Evolutionary conservation across 306 rosid species (phyloP).

Genomic region (Betula pendula): DNA sequence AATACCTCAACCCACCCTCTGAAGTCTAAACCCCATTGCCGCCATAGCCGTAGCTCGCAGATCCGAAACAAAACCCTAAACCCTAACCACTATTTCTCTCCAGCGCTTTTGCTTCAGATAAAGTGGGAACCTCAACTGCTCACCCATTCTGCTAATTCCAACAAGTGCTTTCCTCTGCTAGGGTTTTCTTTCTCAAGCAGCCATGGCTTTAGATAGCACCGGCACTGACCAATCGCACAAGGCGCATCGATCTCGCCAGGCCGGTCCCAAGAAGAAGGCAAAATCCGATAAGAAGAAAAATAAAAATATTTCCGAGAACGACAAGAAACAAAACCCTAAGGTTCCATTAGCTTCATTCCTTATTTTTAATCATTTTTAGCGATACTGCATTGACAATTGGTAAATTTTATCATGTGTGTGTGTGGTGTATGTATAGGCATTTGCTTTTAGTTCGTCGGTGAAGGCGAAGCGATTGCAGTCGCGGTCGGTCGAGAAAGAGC

Average conservation of each 20-base stretch:
- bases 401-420: neutral
- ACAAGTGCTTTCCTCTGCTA: neutral
- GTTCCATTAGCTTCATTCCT: conserved; percentile 12
- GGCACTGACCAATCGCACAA: conserved; percentile 69
- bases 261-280: conserved; percentile 62
- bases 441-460: conserved; percentile 69
- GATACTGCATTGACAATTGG: neutral
- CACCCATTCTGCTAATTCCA: neutral
- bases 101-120: neutral
- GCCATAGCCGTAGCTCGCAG: neutral
- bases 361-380: neutral
- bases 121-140: neutral
- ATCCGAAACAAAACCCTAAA: neutral
- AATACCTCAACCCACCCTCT: neutral
- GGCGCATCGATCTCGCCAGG: conserved; percentile 68
- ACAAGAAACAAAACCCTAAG: conserved; percentile 63
- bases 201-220: conserved; percentile 54
- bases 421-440: conserved; percentile 40
- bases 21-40: neutral
- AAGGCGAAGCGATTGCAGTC: conserved; percentile 83
- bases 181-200: neutral
- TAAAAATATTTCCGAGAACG: conserved; percentile 37
- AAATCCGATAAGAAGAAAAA: conserved; percentile 55
- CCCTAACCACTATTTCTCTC: neutral
- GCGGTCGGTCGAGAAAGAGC: conserved; percentile 94